Base-by-base conservation (phyloP, 805 yeast species). In the Yarrowia porcina region DNA sequence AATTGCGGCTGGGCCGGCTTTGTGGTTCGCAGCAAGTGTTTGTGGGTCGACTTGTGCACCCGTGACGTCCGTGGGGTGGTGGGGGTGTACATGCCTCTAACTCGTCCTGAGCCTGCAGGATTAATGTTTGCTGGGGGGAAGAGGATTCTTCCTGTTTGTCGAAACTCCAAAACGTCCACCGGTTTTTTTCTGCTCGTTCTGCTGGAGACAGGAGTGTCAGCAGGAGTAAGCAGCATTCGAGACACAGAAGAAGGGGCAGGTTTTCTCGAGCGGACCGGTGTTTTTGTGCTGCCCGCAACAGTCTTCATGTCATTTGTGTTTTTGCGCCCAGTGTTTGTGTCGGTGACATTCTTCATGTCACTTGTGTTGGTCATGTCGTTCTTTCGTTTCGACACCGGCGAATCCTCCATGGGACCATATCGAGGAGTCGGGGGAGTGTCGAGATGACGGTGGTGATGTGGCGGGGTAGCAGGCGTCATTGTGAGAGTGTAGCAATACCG, bases 361-460 rank as follows among this genome's bases (percentile, higher is more conserved):
- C 3, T 6, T 49, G 59, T 7, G 21, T 23, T 25, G 28, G 28
- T n/a, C n/a, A n/a, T n/a, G n/a, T n/a, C n/a, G n/a, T n/a, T n/a
- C 32, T 3, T 18, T 9, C 4, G 41, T 32, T 13, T 25, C 8
- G 28, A 5, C 25, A 33, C 3, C 20, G 61, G 42, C 18, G 61
- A 41, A 30, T 56, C 61, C 27, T 56, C 61, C 61, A 56, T 39
- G n/a, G 61, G 61, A 18, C 61, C 61, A 15, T 56, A 41, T 28
- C 61, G 27, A 5, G 61, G 61, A 3, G 61, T 56, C 21, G 61
- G 61, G 12, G 61, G 61, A 7, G 63, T 60, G 33, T 49, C 63
- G 28, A 50, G 33, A 10, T 49, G 42, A 33, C 23, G 20, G 17
- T n/a, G 63, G 20, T n/a, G 12, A 12, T 50, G 63, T 1, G 63